Evolutionary conservation across 2,329 filamentous ascomycete genomes (phyloP).

Genomic region (Pestalotiopsis sp.): DNA sequence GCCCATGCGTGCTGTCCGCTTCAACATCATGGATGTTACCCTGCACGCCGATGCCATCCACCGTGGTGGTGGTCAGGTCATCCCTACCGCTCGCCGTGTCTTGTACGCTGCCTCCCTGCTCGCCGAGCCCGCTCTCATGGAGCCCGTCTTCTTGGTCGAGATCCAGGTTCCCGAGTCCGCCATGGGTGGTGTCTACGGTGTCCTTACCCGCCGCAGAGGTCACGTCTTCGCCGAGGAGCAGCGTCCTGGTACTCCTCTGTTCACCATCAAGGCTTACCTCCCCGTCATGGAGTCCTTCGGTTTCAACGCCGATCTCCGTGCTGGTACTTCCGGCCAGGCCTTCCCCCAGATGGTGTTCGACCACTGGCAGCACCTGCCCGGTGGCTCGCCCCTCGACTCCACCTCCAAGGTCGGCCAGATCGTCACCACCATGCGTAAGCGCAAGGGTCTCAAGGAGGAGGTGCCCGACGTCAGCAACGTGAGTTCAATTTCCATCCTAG

Average conservation of each 20-base stretch:
- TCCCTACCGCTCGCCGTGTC: constrained; percentile 96
- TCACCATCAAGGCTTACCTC: constrained; percentile 98
- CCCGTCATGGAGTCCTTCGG: constrained; percentile 98
- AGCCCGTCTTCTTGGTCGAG: constrained; percentile 98
- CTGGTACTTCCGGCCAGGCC: constrained; percentile 91
- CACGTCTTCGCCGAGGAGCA: constrained; percentile 99
- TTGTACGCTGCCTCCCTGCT: constrained; percentile 91
- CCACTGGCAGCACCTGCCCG: constrained; percentile 95
- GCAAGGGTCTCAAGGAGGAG: constrained; percentile 98
- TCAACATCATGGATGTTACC: constrained; percentile 99
- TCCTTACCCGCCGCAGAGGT: constrained; percentile 95
- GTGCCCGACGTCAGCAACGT: constrained; percentile 94
- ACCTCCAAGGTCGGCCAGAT: constrained; percentile 81
- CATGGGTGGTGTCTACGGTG: constrained; percentile 99
- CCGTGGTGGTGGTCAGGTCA: constrained; percentile 98
- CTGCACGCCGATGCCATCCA: constrained; percentile 99
- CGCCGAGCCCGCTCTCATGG: constrained; percentile 86
- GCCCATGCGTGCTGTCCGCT: constrained; percentile 95
- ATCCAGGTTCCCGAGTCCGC: constrained; percentile 98
- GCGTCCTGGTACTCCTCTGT: constrained; percentile 96
- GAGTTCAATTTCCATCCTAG: constrained; percentile 51
- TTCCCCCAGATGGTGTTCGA: constrained; percentile 99
- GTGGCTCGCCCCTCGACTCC: constrained; percentile 86
- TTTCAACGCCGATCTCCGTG: constrained; percentile 97
- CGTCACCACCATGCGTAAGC: constrained; percentile 91